Conservation (phyloP, 2,329 filamentous ascomycete species). For the Rutstroemia sp. region DNA sequence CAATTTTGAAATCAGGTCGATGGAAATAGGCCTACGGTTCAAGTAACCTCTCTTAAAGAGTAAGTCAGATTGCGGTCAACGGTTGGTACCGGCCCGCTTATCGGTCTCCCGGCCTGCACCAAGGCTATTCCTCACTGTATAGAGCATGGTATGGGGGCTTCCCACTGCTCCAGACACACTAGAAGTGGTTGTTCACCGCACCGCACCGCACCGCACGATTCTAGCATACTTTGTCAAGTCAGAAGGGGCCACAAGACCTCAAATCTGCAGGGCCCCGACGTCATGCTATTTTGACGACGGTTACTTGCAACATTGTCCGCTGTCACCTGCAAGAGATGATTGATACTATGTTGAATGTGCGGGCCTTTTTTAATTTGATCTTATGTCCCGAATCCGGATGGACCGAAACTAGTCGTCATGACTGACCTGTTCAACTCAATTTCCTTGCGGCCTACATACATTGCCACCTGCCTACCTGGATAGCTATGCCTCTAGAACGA, state of each 20-base stretch:
- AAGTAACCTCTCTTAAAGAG: not conserved
- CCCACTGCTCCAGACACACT: slow-evolving; percentile 8
- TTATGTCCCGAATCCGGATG: not conserved
- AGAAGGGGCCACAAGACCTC: slow-evolving; percentile 13
- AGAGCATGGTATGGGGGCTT: slow-evolving; percentile 6
- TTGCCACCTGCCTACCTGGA: not conserved
- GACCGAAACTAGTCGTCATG: not conserved
- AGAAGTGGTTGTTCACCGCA: slow-evolving; percentile 10
- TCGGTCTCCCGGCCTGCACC: slow-evolving; percentile 6
- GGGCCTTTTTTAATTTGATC: slow-evolving; percentile 1
- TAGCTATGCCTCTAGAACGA: not conserved
- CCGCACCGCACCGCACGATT: not conserved
- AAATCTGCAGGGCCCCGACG: slow-evolving; percentile 24
- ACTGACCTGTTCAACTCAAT: not conserved
- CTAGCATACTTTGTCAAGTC: slow-evolving; percentile 3
- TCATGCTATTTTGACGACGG: slow-evolving; percentile 22
- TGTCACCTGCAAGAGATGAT: slow-evolving; percentile 15
- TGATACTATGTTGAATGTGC: slow-evolving; percentile 5
- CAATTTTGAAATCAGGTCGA: not conserved
- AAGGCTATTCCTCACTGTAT: slow-evolving; percentile 7
- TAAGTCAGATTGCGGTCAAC: slow-evolving; percentile 1
- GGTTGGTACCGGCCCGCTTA: slow-evolving; percentile 5
- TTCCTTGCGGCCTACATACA: not conserved
- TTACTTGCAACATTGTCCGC: slow-evolving; percentile 20
- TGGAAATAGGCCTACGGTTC: not conserved